Conservation (phyloP, 257 asterid genomes). For the Solanum chaucha region DNA sequence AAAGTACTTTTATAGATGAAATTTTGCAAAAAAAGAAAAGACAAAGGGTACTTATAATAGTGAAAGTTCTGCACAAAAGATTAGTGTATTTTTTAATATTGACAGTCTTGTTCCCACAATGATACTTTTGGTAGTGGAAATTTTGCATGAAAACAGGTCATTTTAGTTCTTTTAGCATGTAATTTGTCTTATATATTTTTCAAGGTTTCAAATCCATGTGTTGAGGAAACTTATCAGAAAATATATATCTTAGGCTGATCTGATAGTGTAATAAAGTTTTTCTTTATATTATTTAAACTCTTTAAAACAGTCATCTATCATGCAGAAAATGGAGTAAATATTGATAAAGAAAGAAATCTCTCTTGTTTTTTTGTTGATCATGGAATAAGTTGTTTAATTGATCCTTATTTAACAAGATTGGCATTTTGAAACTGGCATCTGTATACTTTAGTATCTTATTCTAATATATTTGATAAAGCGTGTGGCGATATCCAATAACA, state of each 20-base stretch:
- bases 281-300: background rate
- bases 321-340: background rate
- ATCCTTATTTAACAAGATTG: conserved; percentile 1
- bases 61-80: background rate
- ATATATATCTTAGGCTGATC: background rate
- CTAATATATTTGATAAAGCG: background rate
- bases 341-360: background rate
- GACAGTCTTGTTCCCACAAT: background rate
- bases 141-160: background rate
- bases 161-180: background rate
- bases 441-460: background rate
- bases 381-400: background rate
- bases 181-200: background rate
- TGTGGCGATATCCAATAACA: background rate
- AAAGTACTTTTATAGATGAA: background rate
- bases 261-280: background rate
- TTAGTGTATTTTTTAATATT: background rate
- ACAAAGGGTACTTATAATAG: background rate
- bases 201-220: background rate
- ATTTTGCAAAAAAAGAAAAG: background rate
- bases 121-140: background rate
- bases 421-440: background rate
- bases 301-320: background rate
- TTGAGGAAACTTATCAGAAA: background rate
- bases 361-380: background rate